Conservation (phyloP, 2,329 filamentous ascomycete species). For the Paradendryphiella salina region DNA sequence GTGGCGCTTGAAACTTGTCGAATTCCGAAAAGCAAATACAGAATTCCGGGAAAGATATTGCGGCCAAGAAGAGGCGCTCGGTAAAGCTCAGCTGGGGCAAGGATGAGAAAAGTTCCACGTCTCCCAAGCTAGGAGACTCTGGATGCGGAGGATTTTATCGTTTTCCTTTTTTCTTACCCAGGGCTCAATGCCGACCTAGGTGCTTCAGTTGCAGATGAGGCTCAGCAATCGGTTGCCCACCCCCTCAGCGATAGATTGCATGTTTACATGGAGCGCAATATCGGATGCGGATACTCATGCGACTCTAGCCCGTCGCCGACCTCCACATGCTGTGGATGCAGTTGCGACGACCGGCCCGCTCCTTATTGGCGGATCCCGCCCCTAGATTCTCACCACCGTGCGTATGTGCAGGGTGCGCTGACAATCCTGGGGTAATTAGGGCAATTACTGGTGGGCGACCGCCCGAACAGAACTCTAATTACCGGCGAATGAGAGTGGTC, state of each 20-base stretch:
- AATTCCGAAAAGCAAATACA: slow-evolving; percentile 3
- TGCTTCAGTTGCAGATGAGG: no score
- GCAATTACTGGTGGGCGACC: slow-evolving; percentile 21
- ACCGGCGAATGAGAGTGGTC: slow-evolving; percentile 15
- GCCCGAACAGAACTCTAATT: slow-evolving; percentile 9
- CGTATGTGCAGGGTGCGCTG: neutral
- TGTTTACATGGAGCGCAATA: neutral
- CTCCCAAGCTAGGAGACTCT: no score
- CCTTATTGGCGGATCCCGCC: slow-evolving; percentile 4
- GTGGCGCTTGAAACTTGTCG: slow-evolving; percentile 2
- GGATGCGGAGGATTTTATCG: no score
- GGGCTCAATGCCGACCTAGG: no score
- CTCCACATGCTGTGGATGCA: slow-evolving; percentile 2
- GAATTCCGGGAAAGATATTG: neutral
- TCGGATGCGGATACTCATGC: slow-evolving; percentile 1
- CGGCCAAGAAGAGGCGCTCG: slow-evolving; percentile 1
- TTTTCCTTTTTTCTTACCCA: no score
- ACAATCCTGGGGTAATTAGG: slow-evolving; percentile 31
- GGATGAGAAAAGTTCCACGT: no score
- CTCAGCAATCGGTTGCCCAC: neutral
- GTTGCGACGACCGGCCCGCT: slow-evolving; percentile 7
- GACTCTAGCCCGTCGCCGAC: slow-evolving; percentile 2
- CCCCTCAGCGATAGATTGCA: neutral
- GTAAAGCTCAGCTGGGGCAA: neutral
- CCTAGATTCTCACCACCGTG: neutral